Evolutionary conservation across 495 filamentous ascomycete genomes (phyloP).

Genomic region (Aspergillus mulundensis): DNA sequence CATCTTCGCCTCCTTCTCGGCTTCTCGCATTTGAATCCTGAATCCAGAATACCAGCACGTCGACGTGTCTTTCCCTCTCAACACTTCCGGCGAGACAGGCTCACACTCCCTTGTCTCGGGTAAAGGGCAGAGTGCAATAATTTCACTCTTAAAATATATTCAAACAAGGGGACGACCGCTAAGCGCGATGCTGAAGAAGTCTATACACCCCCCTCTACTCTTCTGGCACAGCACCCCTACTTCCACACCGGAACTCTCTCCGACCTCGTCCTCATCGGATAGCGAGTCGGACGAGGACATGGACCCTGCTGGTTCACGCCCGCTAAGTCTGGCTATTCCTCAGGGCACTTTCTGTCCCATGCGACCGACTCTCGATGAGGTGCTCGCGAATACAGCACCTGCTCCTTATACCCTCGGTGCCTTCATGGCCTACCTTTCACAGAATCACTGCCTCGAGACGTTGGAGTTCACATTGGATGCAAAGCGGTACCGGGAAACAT

Average conservation of each 20-base stretch:
- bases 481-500: slow-evolving; percentile 78
- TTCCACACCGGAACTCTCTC: slow-evolving; percentile 43
- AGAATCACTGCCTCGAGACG: slow-evolving; percentile 96
- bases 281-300: slow-evolving; percentile 58
- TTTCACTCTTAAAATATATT: slow-evolving; percentile 10
- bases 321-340: slow-evolving; percentile 60
- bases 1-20: slow-evolving; percentile 10
- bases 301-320: slow-evolving; percentile 51
- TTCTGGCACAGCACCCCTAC: slow-evolving; percentile 40
- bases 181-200: slow-evolving; percentile 49
- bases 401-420: slow-evolving; percentile 90
- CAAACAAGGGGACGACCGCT: slow-evolving; percentile 29
- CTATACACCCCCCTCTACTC: slow-evolving; percentile 38
- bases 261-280: slow-evolving; percentile 36
- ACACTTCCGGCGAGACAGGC: slow-evolving; percentile 3
- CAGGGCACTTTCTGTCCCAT: slow-evolving; percentile 63
- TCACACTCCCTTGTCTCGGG: slow-evolving; percentile 7
- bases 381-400: slow-evolving; percentile 80
- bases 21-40: slow-evolving; percentile 12
- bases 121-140: slow-evolving; percentile 13
- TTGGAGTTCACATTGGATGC: slow-evolving; percentile 97
- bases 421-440: slow-evolving; percentile 95
- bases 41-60: background rate
- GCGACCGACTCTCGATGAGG: slow-evolving; percentile 79
- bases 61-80: background rate